Percentiles rank a stretch among this genome's conserved stretches.
Evolutionary conservation across 495 filamentous ascomycete genomes (phyloP).

Genomic region (Opeltia flavorubescens): DNA sequence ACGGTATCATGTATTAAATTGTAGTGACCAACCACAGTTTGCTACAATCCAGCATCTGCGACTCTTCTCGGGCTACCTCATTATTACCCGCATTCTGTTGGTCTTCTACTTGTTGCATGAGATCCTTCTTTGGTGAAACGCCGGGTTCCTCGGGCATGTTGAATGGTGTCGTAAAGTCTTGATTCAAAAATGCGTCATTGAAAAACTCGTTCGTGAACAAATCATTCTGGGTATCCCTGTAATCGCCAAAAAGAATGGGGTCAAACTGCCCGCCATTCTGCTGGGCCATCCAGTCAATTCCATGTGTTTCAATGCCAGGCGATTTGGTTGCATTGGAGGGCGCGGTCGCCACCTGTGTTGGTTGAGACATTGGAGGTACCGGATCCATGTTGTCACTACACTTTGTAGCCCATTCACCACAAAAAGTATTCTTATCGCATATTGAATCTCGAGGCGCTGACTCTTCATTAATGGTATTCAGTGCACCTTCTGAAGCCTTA

Average conservation of each 20-base stretch:
- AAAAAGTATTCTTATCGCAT: slow-evolving; percentile 49
- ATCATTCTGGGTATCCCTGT: slow-evolving; percentile 78
- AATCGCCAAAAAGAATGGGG: slow-evolving; percentile 82
- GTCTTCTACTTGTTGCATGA: slow-evolving; percentile 60
- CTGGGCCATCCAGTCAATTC: slow-evolving; percentile 64
- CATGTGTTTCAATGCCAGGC: slow-evolving; percentile 22
- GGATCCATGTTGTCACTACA: slow-evolving; percentile 60
- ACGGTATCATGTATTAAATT: not conserved
- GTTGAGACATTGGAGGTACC: slow-evolving; percentile 36
- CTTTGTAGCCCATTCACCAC: slow-evolving; percentile 56
- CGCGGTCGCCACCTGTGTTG: not conserved
- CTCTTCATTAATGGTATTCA: slow-evolving; percentile 22
- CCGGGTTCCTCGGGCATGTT: slow-evolving; percentile 41
- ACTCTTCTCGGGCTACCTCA: slow-evolving; percentile 49
- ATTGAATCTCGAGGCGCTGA: slow-evolving; percentile 23
- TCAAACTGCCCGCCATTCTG: slow-evolving; percentile 86
- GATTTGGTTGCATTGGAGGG: slow-evolving; percentile 11
- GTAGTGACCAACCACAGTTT: slow-evolving; percentile 68
- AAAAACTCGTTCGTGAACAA: slow-evolving; percentile 53
- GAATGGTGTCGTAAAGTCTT: slow-evolving; percentile 63
- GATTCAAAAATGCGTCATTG: slow-evolving; percentile 69
- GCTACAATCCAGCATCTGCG: slow-evolving; percentile 64
- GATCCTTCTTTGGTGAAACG: slow-evolving; percentile 44
- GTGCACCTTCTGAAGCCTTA: slow-evolving; percentile 9
- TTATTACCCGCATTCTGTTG: slow-evolving; percentile 47